These are phyloP conservation scores for Candida sakaeoensis DNA, from an alignment of 805 yeast genomes.

Conservation along the genomic window DNA sequence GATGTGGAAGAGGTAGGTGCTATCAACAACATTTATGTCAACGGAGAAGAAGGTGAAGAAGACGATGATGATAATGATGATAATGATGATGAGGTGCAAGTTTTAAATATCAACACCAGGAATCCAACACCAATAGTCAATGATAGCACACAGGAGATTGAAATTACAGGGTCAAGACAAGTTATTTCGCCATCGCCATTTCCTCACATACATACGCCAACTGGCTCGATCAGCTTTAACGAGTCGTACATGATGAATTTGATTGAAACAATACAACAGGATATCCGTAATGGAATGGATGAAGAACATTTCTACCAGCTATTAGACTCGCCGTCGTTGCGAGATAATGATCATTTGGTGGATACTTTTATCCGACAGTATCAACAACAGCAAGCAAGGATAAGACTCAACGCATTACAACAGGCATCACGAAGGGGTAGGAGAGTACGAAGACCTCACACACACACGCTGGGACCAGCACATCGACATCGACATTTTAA, in stretches of 20 bases:
- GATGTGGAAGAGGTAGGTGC: too few species aligned
- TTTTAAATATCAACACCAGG: slow-evolving; percentile 4
- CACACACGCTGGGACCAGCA: background rate
- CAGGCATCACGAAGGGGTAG: background rate
- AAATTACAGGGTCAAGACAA: slow-evolving; percentile 4
- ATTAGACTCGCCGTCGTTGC: background rate
- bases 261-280: background rate
- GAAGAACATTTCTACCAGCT: background rate
- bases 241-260: background rate
- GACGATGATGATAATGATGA: slow-evolving; percentile 2
- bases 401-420: background rate
- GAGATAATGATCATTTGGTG: background rate
- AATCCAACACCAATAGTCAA: slow-evolving; percentile 7
- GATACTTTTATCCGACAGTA: background rate
- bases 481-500: background rate
- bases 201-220: slow-evolving; percentile 4
- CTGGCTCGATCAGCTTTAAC: slow-evolving; percentile 1
- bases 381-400: background rate
- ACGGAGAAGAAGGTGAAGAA: background rate
- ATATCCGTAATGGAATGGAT: background rate
- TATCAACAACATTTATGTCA: too few species aligned
- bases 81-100: slow-evolving; percentile 1
- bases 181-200: slow-evolving; percentile 4
- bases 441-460: background rate
- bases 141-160: background rate